phyloP scores from a whole-genome alignment of 2,329 filamentous ascomycete species.

The Cladosporium austrohemisphaericum region DNA sequence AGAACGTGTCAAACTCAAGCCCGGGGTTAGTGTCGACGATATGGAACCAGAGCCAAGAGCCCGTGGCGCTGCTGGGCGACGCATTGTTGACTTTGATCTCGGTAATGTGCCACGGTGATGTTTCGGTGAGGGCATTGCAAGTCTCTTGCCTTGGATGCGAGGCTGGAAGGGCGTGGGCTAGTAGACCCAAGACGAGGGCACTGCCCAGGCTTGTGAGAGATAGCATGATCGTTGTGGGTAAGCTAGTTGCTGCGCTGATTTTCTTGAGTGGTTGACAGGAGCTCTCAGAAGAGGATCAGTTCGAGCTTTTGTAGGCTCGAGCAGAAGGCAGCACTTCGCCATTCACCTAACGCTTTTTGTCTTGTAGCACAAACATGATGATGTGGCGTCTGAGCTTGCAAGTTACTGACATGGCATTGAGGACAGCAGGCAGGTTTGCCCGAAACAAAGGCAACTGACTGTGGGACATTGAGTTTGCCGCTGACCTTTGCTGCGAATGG shows the following conservation, averaged over 20 bases:
- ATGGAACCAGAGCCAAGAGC: background rate
- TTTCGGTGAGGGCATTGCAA: conserved; percentile 2
- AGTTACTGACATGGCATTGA: background rate
- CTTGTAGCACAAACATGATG: conserved; percentile 8
- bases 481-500: background rate
- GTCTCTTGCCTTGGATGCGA: background rate
- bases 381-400: background rate
- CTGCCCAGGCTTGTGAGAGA: background rate
- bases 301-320: background rate
- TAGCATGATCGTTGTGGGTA: background rate
- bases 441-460: background rate
- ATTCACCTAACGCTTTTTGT: conserved; percentile 3
- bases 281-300: no score
- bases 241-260: no score
- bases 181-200: background rate
- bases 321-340: background rate
- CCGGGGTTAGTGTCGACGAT: conserved; percentile 4
- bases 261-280: no score
- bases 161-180: background rate
- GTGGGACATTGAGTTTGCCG: background rate
- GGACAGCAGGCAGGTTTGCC: background rate
- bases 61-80: background rate
- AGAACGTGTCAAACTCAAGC: conserved; percentile 1
- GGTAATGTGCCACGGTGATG: background rate
- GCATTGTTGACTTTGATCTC: background rate